These are phyloP conservation scores for Saturnispora gosingensis DNA, from an alignment of 805 yeast genomes.

Conservation along the genomic window DNA sequence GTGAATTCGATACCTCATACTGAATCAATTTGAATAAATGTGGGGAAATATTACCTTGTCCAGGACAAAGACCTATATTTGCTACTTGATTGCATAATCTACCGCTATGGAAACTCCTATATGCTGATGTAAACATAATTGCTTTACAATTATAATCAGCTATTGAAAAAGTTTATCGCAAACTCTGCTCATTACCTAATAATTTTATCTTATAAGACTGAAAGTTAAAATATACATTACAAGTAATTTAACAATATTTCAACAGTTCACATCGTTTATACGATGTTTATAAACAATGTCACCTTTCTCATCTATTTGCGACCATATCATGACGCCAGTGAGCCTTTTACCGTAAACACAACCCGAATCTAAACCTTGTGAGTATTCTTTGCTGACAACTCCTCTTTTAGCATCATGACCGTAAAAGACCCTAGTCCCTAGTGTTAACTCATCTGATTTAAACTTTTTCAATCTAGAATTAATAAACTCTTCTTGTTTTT, in stretches of 20 bases:
- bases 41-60: conserved; percentile 23
- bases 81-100: background rate
- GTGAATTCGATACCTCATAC: conserved; percentile 4
- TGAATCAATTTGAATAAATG: conserved; percentile 10
- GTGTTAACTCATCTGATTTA: conserved; percentile 11
- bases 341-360: conserved; percentile 71
- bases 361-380: conserved; percentile 76
- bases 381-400: conserved; percentile 48
- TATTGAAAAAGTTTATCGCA: background rate
- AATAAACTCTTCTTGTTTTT: conserved; percentile 15
- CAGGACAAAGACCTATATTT: conserved; percentile 21
- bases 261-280: conserved; percentile 25
- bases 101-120: background rate
- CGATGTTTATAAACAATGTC: conserved; percentile 21
- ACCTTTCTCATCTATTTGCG: conserved; percentile 17
- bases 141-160: background rate
- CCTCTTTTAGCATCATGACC: conserved; percentile 89
- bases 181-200: background rate
- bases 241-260: background rate
- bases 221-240: background rate
- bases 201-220: background rate
- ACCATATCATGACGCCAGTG: conserved; percentile 49
- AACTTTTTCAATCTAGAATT: conserved; percentile 5
- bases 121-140: background rate
- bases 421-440: conserved; percentile 47